A percentile compares a stretch with the other conserved stretches of the same genome.
Conservation (phyloP, 2,329 filamentous ascomycete species). For the Rutstroemia sydowiana region DNA sequence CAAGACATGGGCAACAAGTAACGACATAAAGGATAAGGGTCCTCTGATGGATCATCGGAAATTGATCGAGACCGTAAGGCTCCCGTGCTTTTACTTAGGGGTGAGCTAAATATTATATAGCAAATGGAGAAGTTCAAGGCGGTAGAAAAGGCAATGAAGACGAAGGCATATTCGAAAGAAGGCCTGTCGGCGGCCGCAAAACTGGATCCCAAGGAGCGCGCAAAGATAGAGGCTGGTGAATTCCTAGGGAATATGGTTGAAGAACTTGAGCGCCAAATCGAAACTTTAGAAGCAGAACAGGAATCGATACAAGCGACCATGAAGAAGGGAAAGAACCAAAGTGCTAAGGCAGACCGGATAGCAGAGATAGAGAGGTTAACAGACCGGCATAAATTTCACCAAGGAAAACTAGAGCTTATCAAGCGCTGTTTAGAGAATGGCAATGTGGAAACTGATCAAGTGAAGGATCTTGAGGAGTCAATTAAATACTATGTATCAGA, state of each 20-base stretch:
- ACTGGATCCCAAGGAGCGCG: slow-evolving; percentile 95
- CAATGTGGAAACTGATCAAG: slow-evolving; percentile 77
- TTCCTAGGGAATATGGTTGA: slow-evolving; percentile 85
- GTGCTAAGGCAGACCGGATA: slow-evolving; percentile 76
- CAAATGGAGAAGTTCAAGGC: slow-evolving; percentile 99
- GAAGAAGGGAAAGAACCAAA: slow-evolving; percentile 92
- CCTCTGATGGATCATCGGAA: slow-evolving; percentile 89
- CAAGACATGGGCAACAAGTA: slow-evolving; percentile 97
- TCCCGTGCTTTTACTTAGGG: slow-evolving; percentile 9
- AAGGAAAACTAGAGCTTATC: slow-evolving; percentile 84
- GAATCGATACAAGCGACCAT: slow-evolving; percentile 79
- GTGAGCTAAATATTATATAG: slow-evolving; percentile 41
- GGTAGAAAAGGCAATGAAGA: slow-evolving; percentile 99
- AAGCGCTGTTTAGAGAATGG: slow-evolving; percentile 88
- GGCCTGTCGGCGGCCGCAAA: slow-evolving; percentile 86
- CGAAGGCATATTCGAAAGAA: slow-evolving; percentile 98
- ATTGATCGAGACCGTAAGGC: slow-evolving; percentile 86
- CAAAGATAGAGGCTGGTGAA: slow-evolving; percentile 80
- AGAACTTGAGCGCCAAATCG: slow-evolving; percentile 88
- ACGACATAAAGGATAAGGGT: slow-evolving; percentile 99
- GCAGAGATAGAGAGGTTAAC: slow-evolving; percentile 76
- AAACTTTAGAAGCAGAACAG: slow-evolving; percentile 82
- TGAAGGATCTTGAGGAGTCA: slow-evolving; percentile 80
- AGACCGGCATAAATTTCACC: slow-evolving; percentile 95
- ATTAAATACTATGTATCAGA: slow-evolving; percentile 95